phyloP scores from a whole-genome alignment of 805 yeast genomes.

The Saccharomyces paradoxus region DNA sequence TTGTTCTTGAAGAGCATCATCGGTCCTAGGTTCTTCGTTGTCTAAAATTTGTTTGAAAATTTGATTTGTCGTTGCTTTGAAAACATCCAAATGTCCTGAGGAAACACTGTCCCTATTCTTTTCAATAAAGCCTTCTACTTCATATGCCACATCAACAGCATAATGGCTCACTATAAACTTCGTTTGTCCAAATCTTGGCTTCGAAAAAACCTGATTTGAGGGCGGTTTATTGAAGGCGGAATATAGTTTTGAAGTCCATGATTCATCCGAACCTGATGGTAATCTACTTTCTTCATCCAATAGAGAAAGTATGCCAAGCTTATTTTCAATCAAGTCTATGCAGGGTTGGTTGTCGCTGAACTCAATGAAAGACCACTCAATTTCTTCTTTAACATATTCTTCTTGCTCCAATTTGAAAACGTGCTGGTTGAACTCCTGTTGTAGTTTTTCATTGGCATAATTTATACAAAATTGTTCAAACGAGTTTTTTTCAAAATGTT shows the following conservation, averaged over 20 bases:
- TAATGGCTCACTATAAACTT: slow-evolving; percentile 88
- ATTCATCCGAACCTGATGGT: slow-evolving; percentile 87
- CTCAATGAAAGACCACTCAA: slow-evolving; percentile 95
- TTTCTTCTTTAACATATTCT: slow-evolving; percentile 84
- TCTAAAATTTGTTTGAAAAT: slow-evolving; percentile 58
- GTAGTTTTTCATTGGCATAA: slow-evolving; percentile 93
- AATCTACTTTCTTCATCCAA: slow-evolving; percentile 92
- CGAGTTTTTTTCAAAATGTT: slow-evolving; percentile 88
- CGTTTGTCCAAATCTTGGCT: slow-evolving; percentile 89
- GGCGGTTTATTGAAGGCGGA: slow-evolving; percentile 76
- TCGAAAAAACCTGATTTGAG: slow-evolving; percentile 68
- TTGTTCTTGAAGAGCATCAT: slow-evolving; percentile 32
- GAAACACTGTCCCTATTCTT: slow-evolving; percentile 96
- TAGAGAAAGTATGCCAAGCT: slow-evolving; percentile 76
- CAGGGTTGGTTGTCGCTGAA: slow-evolving; percentile 96
- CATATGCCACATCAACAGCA: slow-evolving; percentile 90
- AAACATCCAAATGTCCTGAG: slow-evolving; percentile 84
- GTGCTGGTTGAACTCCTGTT: slow-evolving; percentile 95
- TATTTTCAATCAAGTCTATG: slow-evolving; percentile 82
- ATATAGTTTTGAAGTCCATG: slow-evolving; percentile 87
- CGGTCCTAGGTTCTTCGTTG: slow-evolving; percentile 47
- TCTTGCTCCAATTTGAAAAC: slow-evolving; percentile 96
- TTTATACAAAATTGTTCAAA: slow-evolving; percentile 97
- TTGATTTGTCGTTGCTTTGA: slow-evolving; percentile 59
- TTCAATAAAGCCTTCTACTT: slow-evolving; percentile 90